Conservation (phyloP, 257 asterid species). For the Henckelia pumila region DNA sequence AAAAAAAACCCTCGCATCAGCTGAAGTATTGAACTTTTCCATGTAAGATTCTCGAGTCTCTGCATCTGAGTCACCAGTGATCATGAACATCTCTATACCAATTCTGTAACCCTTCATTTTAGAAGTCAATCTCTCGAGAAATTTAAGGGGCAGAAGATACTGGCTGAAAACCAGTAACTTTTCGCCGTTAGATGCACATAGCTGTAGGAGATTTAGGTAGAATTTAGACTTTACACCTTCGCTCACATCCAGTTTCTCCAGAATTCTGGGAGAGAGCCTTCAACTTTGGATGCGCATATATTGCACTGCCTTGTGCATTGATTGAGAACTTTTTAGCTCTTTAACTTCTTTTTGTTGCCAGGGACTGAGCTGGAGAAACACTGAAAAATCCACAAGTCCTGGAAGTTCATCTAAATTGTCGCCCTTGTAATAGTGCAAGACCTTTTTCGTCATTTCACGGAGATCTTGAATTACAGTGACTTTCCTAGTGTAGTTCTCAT, state of each 20-base stretch:
- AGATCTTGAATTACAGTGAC: conserved; percentile 74
- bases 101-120: conserved; percentile 58
- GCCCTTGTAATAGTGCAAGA: conserved; percentile 90
- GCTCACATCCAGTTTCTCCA: conserved; percentile 55
- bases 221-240: conserved; percentile 88
- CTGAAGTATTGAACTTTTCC: conserved; percentile 68
- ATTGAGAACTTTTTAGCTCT: conserved; percentile 60
- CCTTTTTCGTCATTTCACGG: conserved; percentile 83
- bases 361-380: conserved; percentile 64
- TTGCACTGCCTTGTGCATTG: conserved; percentile 88
- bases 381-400: conserved; percentile 81
- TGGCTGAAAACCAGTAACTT: conserved; percentile 89
- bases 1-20: conserved; percentile 88
- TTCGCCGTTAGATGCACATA: conserved; percentile 79
- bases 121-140: conserved; percentile 71
- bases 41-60: conserved; percentile 70
- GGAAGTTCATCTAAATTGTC: conserved; percentile 96
- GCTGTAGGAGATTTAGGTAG: conserved; percentile 76
- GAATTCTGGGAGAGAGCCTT: conserved; percentile 58
- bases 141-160: conserved; percentile 78
- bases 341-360: conserved; percentile 54
- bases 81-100: conserved; percentile 88
- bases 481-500: conserved; percentile 67
- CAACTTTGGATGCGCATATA: conserved; percentile 78
- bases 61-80: conserved; percentile 81